These are phyloP conservation scores for Phyllosticta citribraziliensis DNA, from an alignment of 2,329 filamentous ascomycete species.

Conservation along the genomic window DNA sequence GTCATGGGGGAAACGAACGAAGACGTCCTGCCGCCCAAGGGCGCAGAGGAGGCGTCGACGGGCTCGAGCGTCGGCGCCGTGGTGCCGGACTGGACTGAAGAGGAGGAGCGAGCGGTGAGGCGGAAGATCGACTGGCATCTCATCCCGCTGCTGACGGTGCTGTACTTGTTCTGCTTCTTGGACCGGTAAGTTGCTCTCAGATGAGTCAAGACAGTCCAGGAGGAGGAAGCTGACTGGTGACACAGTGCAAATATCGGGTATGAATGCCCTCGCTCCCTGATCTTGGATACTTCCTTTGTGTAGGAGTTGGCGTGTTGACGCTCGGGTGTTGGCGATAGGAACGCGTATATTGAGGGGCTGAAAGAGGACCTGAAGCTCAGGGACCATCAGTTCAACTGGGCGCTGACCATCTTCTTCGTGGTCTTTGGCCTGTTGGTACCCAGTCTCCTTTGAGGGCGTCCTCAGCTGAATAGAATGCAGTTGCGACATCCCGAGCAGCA, in stretches of 20 bases:
- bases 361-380: conserved; percentile 37
- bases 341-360: conserved; percentile 44
- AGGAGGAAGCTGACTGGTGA: not conserved
- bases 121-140: conserved; percentile 45
- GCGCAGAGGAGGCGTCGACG: not conserved
- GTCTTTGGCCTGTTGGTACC: conserved; percentile 37
- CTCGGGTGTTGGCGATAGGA: not conserved
- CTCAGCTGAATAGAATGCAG: conserved; percentile 1
- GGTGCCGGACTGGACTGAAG: conserved; percentile 39
- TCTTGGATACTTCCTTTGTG: too few relatives aligned
- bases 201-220: conserved; percentile 13
- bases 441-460: conserved; percentile 24
- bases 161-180: conserved; percentile 46
- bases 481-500: conserved; percentile 47
- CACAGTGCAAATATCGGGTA: conserved; percentile 5
- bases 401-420: conserved; percentile 50
- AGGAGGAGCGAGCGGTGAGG: conserved; percentile 41
- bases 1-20: not conserved
- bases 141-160: conserved; percentile 42
- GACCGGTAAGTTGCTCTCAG: conserved; percentile 19
- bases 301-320: not conserved
- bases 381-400: conserved; percentile 47
- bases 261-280: not conserved
- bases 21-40: too few relatives aligned
- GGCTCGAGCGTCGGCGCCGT: conserved; percentile 12